Conservation (phyloP, 2,329 filamentous ascomycete species). For the Apiospora rasikravindrae region DNA sequence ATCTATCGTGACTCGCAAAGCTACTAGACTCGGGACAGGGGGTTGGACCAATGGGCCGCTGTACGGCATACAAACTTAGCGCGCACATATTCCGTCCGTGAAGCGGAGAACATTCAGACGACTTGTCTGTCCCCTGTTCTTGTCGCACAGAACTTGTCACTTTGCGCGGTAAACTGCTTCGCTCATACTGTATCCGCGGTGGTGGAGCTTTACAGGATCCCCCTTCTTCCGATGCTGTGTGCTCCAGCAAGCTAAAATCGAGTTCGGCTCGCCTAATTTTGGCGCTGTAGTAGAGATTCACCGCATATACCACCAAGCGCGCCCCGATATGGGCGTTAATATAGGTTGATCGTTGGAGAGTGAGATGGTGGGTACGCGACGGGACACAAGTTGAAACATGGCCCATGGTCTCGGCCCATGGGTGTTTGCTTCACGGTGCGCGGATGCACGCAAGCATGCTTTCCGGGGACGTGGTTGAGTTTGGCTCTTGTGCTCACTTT, state of each 20-base stretch:
- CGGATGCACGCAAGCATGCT: background rate
- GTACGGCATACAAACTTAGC: background rate
- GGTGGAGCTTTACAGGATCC: background rate
- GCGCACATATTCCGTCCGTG: background rate
- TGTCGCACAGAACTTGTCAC: background rate
- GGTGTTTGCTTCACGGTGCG: background rate
- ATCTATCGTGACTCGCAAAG: background rate
- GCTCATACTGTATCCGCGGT: background rate
- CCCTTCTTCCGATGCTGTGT: background rate
- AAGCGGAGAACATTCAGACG: background rate
- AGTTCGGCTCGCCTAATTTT: constrained; percentile 8
- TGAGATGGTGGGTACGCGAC: background rate
- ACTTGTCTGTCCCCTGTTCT: background rate
- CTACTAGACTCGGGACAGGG: background rate
- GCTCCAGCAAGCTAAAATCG: background rate
- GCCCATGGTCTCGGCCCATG: background rate
- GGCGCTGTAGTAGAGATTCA: background rate
- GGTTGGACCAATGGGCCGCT: background rate
- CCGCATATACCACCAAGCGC: constrained; percentile 11
- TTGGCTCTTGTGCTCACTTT: constrained; percentile 2
- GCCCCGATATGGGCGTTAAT: background rate
- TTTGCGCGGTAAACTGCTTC: background rate
- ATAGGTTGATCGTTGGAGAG: background rate
- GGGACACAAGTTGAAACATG: background rate
- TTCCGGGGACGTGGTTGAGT: background rate